Conservation (phyloP, 2,329 filamentous ascomycete genomes). For the Furcasterigmium furcatum region DNA sequence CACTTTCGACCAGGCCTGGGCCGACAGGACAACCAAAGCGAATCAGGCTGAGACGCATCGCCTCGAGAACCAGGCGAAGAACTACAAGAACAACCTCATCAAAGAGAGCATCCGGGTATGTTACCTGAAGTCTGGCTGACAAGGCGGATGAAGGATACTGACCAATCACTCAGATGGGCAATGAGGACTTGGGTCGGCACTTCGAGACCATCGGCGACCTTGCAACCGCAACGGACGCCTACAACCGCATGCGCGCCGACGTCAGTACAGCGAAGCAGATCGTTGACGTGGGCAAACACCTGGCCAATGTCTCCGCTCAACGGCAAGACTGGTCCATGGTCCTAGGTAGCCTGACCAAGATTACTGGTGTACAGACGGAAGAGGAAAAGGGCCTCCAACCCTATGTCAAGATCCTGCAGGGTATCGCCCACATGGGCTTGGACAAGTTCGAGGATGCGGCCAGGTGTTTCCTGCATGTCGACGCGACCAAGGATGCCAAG, state of each 20-base stretch:
- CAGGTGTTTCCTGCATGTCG: conserved; percentile 62
- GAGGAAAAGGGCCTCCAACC: conserved; percentile 49
- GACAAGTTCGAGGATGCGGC: conserved; percentile 62
- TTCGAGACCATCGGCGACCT: conserved; percentile 77
- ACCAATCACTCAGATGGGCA: conserved; percentile 69
- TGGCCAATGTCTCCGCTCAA: conserved; percentile 73
- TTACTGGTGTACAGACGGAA: conserved; percentile 45
- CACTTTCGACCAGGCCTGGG: conserved; percentile 68
- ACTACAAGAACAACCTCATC: conserved; percentile 94
- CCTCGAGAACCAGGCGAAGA: conserved; percentile 82
- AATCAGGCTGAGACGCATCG: conserved; percentile 69
- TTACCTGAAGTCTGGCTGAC: too few species aligned
- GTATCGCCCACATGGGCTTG: conserved; percentile 47
- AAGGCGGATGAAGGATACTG: too few species aligned
- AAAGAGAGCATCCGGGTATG: conserved; percentile 91
- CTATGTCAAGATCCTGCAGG: conserved; percentile 47
- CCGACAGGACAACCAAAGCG: conserved; percentile 60
- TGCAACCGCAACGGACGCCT: conserved; percentile 70
- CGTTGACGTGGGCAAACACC: conserved; percentile 74
- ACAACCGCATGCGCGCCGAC: conserved; percentile 84
- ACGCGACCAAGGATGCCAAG: conserved; percentile 25
- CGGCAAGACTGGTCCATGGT: conserved; percentile 75
- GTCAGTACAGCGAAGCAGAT: conserved; percentile 82
- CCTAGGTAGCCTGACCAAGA: conserved; percentile 58
- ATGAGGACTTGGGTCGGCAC: conserved; percentile 87